Base-by-base conservation (phyloP, 495 filamentous ascomycete species). In the Penicillium lividum region DNA sequence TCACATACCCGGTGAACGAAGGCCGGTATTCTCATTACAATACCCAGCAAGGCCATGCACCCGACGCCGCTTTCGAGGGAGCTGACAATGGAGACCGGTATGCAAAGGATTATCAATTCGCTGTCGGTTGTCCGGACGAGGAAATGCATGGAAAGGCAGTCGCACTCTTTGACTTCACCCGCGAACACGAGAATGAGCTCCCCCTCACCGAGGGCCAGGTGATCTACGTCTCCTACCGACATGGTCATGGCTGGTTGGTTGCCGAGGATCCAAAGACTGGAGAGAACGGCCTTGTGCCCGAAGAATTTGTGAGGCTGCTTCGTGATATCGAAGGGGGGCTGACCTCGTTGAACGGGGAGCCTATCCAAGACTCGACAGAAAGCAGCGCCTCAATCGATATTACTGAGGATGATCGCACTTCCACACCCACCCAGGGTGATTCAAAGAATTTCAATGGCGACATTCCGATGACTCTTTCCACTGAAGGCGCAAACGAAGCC, bases 141-240 rank as follows among this genome's bases (percentile, higher is more conserved):
- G 93, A 97, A 69, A 96, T 97, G 90, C 91, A 96, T 68, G 93
- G 93, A 43, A 96, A 96, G 67, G 93, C 93, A 36, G 91, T 98
- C 25, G 95, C 94, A 5, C 80, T 98, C 11, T 98, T 95, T 67
- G 91, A 97, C 70, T 98, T 98, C 70, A 85, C 86, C 52, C 84
- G 92, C 28, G 94, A 98, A 70, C 97, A 98, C 67, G 92, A 96
- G 67, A 98, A 97, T 63, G 94, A 98, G 74, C 82, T 98, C 13
- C 92, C 91, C 15, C 77, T 98, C 18, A 86, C 88, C 0, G 94
- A 98, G 72, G 95, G 95, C 33, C 94, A 98, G 67, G 89, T 97
- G 53, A 96, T 98, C 45, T 92, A 92, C 82, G 93, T 98, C 42
- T 93, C 90, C 9, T 98, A 97, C 68, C 81, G 94, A 31, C 92